Base-by-base conservation (phyloP, 2,329 filamentous ascomycete species). In the Fusarium redolens region DNA sequence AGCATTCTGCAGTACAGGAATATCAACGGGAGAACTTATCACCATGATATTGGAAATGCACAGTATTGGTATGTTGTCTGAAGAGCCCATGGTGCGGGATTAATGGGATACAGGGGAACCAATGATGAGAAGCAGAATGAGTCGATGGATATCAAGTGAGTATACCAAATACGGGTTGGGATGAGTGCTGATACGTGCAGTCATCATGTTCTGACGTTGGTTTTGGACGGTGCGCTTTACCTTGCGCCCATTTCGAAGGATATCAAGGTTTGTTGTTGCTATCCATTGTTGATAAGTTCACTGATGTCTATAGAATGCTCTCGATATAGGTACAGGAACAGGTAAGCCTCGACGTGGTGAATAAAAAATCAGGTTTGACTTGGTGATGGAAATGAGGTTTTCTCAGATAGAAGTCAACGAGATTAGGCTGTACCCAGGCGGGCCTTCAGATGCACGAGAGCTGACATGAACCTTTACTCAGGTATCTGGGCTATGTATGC, bases 121-220 rank as follows among this genome's bases (percentile, higher is more conserved):
- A 74, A 74, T 7, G 72, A 74, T 18, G 68, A 74, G 7, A 62
- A 59, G 3, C 72, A 74, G 20, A 74, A 69, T 6, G 71, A 74
- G 12, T 74, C 72, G 1, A 74, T 74, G 72, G 71, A 74, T 3
- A 73, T 74, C 20, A 71, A 74, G 71, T 74, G 1, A 44, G 68
- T 11, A 1, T 3, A 7, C 0, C 2, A 1, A 11, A 0, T 4
- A 0, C 0, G 9, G 1, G 0, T 1, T 3, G 3, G 4, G 15
- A 30, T 14, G 15, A 45, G 5, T 7, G 2, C 68, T 74, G 5
- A 74, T 25, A 1, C 14, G 1, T 4, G 7, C 5, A 74, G 72
- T 4, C 71, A 74, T 7, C 72, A 74, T 30, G 71, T 70, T 12
- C 37, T 74, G 28, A 74, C 72, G 0, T 48, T 74, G 13, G 71